Evolutionary conservation across 805 yeast species (phyloP).

Genomic region (Zygoascus bituminiphila): DNA sequence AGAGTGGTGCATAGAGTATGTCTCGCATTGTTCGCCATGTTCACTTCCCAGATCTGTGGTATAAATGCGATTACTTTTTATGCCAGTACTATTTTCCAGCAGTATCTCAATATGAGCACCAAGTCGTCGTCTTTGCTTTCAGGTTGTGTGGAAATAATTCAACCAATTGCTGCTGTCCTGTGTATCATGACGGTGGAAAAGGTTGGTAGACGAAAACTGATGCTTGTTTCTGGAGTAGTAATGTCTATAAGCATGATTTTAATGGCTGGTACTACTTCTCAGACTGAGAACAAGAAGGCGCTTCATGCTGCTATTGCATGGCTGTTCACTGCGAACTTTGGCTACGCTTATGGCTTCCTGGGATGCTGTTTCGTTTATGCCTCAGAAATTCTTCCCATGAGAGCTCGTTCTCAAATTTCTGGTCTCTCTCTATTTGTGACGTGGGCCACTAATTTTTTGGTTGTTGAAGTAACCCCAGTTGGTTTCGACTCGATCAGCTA

Average conservation of each 20-base stretch:
- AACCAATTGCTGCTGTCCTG: conserved; percentile 8
- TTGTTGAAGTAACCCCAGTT: conserved; percentile 38
- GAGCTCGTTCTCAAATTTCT: conserved; percentile 38
- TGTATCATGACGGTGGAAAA: conserved; percentile 25
- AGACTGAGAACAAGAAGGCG: conserved; percentile 8
- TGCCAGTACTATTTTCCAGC: conserved; percentile 13
- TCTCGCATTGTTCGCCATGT: conserved; percentile 25
- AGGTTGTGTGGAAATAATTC: conserved; percentile 12
- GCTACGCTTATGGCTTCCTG: conserved; percentile 14
- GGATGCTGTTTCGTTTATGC: conserved; percentile 32
- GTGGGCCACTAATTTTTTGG: conserved; percentile 56
- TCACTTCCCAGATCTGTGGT: conserved; percentile 13
- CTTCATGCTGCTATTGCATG: conserved; percentile 15
- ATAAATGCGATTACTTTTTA: conserved; percentile 14
- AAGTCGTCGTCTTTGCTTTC: conserved; percentile 9
- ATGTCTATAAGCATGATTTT: conserved; percentile 32
- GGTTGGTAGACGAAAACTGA: conserved; percentile 63
- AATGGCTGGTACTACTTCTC: conserved; percentile 18
- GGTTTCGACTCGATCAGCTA: conserved; percentile 6
- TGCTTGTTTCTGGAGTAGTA: conserved; percentile 61
- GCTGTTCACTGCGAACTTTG: conserved; percentile 12
- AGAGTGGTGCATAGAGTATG: conserved; percentile 40
- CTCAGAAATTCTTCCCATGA: conserved; percentile 47
- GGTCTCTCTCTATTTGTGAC: conserved; percentile 34
- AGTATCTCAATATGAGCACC: conserved; percentile 7